These are phyloP conservation scores for Vigna mungo DNA, from an alignment of 306 rosid genomes.

Conservation along the genomic window DNA sequence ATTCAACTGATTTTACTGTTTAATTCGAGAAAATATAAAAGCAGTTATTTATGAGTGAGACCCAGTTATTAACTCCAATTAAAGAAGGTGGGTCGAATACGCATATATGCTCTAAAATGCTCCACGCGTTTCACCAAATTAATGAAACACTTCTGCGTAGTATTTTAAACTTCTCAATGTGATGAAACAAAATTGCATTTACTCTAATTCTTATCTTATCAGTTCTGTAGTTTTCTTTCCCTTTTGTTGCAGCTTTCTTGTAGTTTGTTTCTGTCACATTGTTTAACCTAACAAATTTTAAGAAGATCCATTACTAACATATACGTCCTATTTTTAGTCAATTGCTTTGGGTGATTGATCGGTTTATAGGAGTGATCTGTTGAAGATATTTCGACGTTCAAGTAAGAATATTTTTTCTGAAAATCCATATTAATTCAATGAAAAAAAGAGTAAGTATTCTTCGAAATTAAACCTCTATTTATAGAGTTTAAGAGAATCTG, in stretches of 20 bases:
- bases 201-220: no score
- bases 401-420: no score
- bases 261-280: background rate
- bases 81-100: background rate
- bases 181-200: no score
- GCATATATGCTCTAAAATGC: background rate
- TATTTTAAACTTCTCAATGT: background rate
- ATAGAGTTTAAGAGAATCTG: no score
- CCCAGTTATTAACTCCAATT: background rate
- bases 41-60: background rate
- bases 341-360: no score
- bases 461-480: no score
- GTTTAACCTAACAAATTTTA: background rate
- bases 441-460: no score
- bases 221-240: background rate
- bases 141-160: background rate
- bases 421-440: no score
- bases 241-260: background rate
- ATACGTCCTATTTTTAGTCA: no score
- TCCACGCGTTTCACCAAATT: background rate
- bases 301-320: no score
- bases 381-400: no score
- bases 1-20: background rate
- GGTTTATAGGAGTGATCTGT: no score
- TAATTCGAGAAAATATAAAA: background rate